phyloP scores from a whole-genome alignment of 176 grass and related monocot genomes.

The Puya raimondii region DNA sequence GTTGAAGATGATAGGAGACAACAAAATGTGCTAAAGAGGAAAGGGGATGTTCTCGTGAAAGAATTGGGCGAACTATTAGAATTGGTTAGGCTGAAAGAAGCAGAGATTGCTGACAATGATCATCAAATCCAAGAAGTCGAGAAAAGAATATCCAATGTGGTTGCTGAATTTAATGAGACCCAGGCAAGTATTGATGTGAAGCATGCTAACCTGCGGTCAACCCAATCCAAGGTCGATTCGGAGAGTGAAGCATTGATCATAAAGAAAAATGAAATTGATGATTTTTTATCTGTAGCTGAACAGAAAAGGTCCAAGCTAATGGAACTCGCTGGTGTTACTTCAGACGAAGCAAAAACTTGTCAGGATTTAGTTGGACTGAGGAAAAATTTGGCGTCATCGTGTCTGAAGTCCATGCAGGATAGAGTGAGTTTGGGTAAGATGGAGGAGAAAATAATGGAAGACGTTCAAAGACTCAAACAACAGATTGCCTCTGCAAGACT shows the following conservation, averaged over 20 bases:
- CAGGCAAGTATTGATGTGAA: slow-evolving; percentile 64
- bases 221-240: slow-evolving; percentile 42
- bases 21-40: slow-evolving; percentile 51
- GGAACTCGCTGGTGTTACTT: slow-evolving; percentile 45
- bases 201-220: slow-evolving; percentile 42
- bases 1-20: slow-evolving; percentile 66
- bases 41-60: slow-evolving; percentile 48
- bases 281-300: slow-evolving; percentile 42
- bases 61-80: slow-evolving; percentile 66
- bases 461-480: slow-evolving; percentile 72
- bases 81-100: slow-evolving; percentile 77
- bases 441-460: slow-evolving; percentile 69
- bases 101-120: slow-evolving; percentile 87
- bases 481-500: slow-evolving; percentile 76
- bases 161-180: slow-evolving; percentile 53
- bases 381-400: slow-evolving; percentile 51
- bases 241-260: slow-evolving; percentile 43
- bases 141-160: slow-evolving; percentile 47
- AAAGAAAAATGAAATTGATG: slow-evolving; percentile 69
- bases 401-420: slow-evolving; percentile 76
- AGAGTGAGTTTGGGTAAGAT: slow-evolving; percentile 58
- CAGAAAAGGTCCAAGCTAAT: slow-evolving; percentile 44
- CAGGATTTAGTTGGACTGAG: slow-evolving; percentile 42
- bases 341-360: slow-evolving; percentile 65
- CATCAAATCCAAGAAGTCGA: slow-evolving; percentile 61